phyloP scores from a whole-genome alignment of 1,284 basidiomycete genomes.

The Farysia itapuensis region DNA sequence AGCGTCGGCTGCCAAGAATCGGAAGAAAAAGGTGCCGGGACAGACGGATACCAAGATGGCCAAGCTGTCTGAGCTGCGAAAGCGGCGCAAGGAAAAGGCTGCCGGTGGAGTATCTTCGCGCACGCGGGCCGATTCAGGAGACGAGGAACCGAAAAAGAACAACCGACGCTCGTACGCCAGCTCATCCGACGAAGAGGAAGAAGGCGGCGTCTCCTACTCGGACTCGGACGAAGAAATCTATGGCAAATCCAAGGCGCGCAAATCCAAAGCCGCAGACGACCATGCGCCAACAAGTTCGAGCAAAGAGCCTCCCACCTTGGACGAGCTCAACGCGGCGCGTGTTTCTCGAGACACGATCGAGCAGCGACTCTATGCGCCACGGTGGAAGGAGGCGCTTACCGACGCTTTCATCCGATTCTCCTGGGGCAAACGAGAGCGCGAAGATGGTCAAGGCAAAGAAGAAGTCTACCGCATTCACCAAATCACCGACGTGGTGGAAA shows the following conservation, averaged over 20 bases:
- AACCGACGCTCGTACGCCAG: conserved; percentile 5
- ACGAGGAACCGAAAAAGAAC: conserved; percentile 10
- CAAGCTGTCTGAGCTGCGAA: conserved; percentile 43
- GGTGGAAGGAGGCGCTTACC: conserved; percentile 76
- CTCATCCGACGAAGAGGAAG: conserved; percentile 6
- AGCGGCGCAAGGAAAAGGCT: conserved; percentile 37
- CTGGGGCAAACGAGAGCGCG: conserved; percentile 59
- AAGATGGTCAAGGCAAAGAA: conserved; percentile 65
- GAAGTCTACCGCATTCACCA: conserved; percentile 82
- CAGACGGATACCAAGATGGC: conserved; percentile 40
- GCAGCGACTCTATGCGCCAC: conserved; percentile 70
- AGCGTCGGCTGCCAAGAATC: conserved; percentile 75
- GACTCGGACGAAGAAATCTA: conserved; percentile 40
- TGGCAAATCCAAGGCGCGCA: conserved; percentile 61
- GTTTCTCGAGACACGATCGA: conserved; percentile 70
- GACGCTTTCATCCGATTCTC: conserved; percentile 63
- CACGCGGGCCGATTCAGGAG: conserved; percentile 11
- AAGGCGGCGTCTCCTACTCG: too few species aligned
- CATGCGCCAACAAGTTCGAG: conserved; percentile 59
- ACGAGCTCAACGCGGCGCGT: conserved; percentile 67
- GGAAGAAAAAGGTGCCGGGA: conserved; percentile 71
- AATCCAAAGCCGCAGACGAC: conserved; percentile 65
- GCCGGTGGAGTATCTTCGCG: conserved; percentile 7
- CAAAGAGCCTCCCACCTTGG: conserved; percentile 64
- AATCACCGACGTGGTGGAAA: conserved; percentile 67